Percentiles rank a stretch among this genome's conserved stretches.
Conservation (phyloP, 495 filamentous ascomycete genomes). For the Hypoxylon fuscum region DNA sequence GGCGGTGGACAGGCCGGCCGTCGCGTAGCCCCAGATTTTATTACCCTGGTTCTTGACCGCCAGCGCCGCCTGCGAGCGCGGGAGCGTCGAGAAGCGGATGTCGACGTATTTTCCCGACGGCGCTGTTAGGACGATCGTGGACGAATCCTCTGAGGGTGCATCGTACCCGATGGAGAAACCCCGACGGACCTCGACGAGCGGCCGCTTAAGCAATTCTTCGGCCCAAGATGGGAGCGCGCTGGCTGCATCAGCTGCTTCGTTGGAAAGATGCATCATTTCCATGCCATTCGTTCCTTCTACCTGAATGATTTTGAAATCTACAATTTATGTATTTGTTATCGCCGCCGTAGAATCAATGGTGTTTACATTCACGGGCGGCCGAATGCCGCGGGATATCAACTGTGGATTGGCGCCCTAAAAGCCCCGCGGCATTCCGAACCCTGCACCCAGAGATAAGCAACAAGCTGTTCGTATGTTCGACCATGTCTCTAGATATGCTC, state of each 20-base stretch:
- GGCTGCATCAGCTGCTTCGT: background rate
- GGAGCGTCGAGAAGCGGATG: slow-evolving; percentile 5
- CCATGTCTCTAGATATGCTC: background rate
- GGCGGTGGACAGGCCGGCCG: background rate
- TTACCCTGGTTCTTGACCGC: background rate
- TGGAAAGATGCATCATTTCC: background rate
- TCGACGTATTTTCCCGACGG: slow-evolving; percentile 12
- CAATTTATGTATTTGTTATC: background rate
- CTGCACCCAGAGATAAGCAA: slow-evolving; percentile 2
- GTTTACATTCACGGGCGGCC: background rate
- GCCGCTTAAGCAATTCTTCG: slow-evolving; percentile 9
- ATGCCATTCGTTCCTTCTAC: background rate
- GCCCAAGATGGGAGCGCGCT: slow-evolving; percentile 1
- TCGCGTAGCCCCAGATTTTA: slow-evolving; percentile 3
- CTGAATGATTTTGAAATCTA: background rate
- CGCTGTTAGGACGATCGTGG: slow-evolving; percentile 4
- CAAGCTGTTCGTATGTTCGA: background rate
- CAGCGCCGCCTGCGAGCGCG: slow-evolving; percentile 4
- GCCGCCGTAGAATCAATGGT: background rate
- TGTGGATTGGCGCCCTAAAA: background rate
- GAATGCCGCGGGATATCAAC: background rate
- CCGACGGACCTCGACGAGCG: slow-evolving; percentile 7
- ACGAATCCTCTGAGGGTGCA: slow-evolving; percentile 2
- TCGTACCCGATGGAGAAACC: slow-evolving; percentile 4
- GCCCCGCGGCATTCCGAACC: background rate